A percentile compares a stretch with the other conserved stretches of the same genome.
Conservation (phyloP, 805 yeast species). For the Candida koratica region DNA sequence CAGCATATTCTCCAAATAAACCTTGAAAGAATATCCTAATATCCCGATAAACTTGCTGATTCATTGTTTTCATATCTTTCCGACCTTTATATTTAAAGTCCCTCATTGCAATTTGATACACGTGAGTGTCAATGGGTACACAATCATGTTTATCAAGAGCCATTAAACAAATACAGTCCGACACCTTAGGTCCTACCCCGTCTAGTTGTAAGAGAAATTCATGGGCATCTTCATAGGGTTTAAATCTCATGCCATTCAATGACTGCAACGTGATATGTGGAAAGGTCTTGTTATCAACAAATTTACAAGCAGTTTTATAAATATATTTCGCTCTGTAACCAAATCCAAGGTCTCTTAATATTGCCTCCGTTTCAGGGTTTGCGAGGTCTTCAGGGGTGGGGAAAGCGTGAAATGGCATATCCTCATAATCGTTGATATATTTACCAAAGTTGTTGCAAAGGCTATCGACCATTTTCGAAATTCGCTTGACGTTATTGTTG, state of each 20-base stretch:
- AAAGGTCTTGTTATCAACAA: slow-evolving; percentile 38
- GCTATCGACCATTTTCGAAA: slow-evolving; percentile 85
- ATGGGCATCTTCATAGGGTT: slow-evolving; percentile 51
- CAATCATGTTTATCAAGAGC: slow-evolving; percentile 78
- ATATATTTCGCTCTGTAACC: slow-evolving; percentile 93
- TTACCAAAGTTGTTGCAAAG: slow-evolving; percentile 69
- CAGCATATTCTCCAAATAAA: slow-evolving; percentile 89
- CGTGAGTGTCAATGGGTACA: slow-evolving; percentile 96
- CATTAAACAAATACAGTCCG: slow-evolving; percentile 95
- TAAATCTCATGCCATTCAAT: slow-evolving; percentile 42
- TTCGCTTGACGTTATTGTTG: slow-evolving; percentile 92
- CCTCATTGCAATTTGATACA: slow-evolving; percentile 80
- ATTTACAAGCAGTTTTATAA: slow-evolving; percentile 63
- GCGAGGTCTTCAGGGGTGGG: slow-evolving; percentile 59
- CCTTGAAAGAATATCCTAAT: slow-evolving; percentile 58
- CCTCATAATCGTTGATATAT: slow-evolving; percentile 50
- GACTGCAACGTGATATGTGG: slow-evolving; percentile 32
- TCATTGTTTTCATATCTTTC: slow-evolving; percentile 43
- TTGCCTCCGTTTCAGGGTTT: slow-evolving; percentile 33
- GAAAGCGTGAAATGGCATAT: slow-evolving; percentile 61
- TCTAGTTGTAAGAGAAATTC: slow-evolving; percentile 57
- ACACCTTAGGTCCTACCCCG: slow-evolving; percentile 98
- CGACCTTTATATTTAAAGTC: slow-evolving; percentile 62
- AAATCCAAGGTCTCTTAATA: slow-evolving; percentile 55
- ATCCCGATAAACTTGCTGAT: slow-evolving; percentile 47